Conservation (phyloP, 2,329 filamentous ascomycete species). For the Fusarium oxysporum region DNA sequence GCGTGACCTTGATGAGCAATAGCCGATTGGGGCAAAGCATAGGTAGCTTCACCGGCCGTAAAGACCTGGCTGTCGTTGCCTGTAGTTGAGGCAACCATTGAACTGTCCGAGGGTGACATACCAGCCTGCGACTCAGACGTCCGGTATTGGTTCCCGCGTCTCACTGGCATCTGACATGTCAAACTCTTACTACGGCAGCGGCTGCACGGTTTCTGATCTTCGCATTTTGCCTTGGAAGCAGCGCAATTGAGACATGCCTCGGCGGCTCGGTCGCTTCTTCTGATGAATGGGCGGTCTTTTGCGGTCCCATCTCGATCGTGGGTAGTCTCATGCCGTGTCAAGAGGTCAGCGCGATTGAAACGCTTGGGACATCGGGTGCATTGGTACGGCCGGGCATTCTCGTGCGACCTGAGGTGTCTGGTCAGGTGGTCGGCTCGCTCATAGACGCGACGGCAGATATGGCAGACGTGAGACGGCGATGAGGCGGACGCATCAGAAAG, state of each 20-base stretch:
- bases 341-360: slow-evolving; percentile 44
- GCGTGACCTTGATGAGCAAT: slow-evolving; percentile 25
- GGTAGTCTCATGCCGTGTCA: slow-evolving; percentile 44
- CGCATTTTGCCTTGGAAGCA: slow-evolving; percentile 45
- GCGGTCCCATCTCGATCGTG: slow-evolving; percentile 44
- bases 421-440: slow-evolving; percentile 45
- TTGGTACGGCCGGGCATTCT: slow-evolving; percentile 45
- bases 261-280: slow-evolving; percentile 42
- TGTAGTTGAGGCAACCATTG: slow-evolving; percentile 33
- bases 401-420: slow-evolving; percentile 44
- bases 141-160: slow-evolving; percentile 42
- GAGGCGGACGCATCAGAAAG: slow-evolving; percentile 42
- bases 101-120: slow-evolving; percentile 41
- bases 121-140: slow-evolving; percentile 42
- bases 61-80: slow-evolving; percentile 35
- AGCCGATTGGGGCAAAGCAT: slow-evolving; percentile 22
- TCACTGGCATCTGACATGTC: slow-evolving; percentile 43
- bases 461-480: slow-evolving; percentile 45
- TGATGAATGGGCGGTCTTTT: slow-evolving; percentile 44
- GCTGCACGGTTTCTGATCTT: slow-evolving; percentile 44
- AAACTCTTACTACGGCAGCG: slow-evolving; percentile 45
- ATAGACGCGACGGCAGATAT: slow-evolving; percentile 45
- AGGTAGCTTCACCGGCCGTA: slow-evolving; percentile 32
- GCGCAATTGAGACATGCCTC: slow-evolving; percentile 46
- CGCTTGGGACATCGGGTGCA: slow-evolving; percentile 45